Percentiles rank a stretch among this genome's conserved stretches.
These are phyloP conservation scores for bread wheat (Triticum aestivum) DNA, from an alignment of 176 grass and related monocot species.

Conservation along the genomic window IWGSC_CS_RefSeq_v2.1 NC_057806.1:121240209-121240708, in stretches of 20 bases:
- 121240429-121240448: conserved; percentile 60
- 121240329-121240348: conserved; percentile 56
- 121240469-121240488: neutral
- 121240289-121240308: conserved; percentile 41
- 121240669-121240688: conserved; percentile 13
- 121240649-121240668: conserved; percentile 36
- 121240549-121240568: conserved; percentile 48
- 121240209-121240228: neutral
- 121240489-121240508: conserved; percentile 18
- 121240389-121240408: conserved; percentile 80
- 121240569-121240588: conserved; percentile 67
- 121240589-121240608: conserved; percentile 58
- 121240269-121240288: conserved; percentile 42
- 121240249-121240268: neutral
- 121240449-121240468: conserved; percentile 10
- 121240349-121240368: conserved; percentile 60
- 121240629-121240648: conserved; percentile 46
- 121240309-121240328: conserved; percentile 63
- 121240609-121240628: conserved; percentile 40
- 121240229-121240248: conserved; percentile 4
- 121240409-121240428: conserved; percentile 67
- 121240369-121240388: conserved; percentile 85
- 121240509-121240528: neutral
- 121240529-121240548: neutral
- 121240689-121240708: neutral